Conservation (phyloP, 2,329 filamentous ascomycete genomes). For the Bipolaris zeicola region DNA sequence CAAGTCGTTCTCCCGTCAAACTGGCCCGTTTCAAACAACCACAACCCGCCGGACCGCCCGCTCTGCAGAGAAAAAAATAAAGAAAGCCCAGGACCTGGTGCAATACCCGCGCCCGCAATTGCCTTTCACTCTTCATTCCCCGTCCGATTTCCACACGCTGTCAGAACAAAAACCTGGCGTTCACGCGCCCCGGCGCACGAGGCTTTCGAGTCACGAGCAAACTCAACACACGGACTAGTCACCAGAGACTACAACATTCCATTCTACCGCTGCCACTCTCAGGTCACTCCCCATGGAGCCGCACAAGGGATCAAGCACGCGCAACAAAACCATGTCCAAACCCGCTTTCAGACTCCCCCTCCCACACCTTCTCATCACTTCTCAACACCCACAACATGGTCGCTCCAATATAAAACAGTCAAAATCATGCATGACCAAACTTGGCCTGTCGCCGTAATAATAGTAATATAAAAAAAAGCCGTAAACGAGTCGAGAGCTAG, state of each 20-base stretch:
- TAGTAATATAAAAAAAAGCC: slow-evolving; percentile 23
- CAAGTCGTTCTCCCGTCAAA: slow-evolving; percentile 2
- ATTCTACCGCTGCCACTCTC: slow-evolving; percentile 11
- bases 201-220: slow-evolving; percentile 16
- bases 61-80: not conserved
- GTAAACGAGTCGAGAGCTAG: slow-evolving; percentile 37
- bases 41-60: not conserved
- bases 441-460: slow-evolving; percentile 26
- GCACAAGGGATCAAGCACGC: slow-evolving; percentile 8
- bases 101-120: slow-evolving; percentile 5
- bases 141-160: not conserved
- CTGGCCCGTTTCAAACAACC: not conserved
- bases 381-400: slow-evolving; percentile 11
- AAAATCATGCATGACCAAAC: slow-evolving; percentile 23
- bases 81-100: not conserved
- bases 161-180: not conserved
- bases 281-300: slow-evolving; percentile 4
- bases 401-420: slow-evolving; percentile 17
- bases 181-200: slow-evolving; percentile 1
- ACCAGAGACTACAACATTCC: slow-evolving; percentile 10
- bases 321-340: slow-evolving; percentile 5
- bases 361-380: slow-evolving; percentile 7
- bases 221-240: not conserved
- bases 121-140: not conserved
- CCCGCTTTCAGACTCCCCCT: not conserved